Base-by-base conservation (phyloP, 345 rosid species). In the sweet orange (Citrus sinensis) region DNA sequence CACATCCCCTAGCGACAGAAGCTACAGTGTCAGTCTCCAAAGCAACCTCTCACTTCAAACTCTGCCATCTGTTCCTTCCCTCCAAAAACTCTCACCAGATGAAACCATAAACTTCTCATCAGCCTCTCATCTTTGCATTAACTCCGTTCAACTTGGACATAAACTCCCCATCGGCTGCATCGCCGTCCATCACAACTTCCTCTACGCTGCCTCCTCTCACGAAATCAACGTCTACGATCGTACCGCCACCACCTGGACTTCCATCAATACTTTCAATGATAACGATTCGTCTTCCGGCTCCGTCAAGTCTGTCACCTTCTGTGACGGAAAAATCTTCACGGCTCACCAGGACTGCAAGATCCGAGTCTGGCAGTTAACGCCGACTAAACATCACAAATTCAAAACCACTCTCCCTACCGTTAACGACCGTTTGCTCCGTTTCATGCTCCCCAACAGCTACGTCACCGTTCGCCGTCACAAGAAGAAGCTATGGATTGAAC, bases 321-420 rank as follows among this genome's bases (percentile, higher is more conserved):
- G 82, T 76, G 85, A 83, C 63, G 90, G 89, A 1, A 89, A 91
- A 76, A 75, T 93, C 78, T 86, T 92, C 82, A 88, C 98, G 1
- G 92, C 97, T 66, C 98, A 95, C 63, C 99, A 95, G 71, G 97
- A 95, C 84, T 82, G 91, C 49, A 90, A 91, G 80, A 91, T 95
- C 88, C 95, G 98, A 25, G 94, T 90, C 79, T 95, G 98, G 98
- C 86, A 87, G 69, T 16, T 86, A 62, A 80, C 90, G 69, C 73
- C 78, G 8, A 76, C 79, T 3, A 86, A 78, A 73, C 87, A 73
- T 67, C 91, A 93, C 79, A 85, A 78, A 71, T 77, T 86, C 71
- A 63, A 85, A 51, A 79, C 94, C 24, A 78, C 86, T 19, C 94
- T 95, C 11, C 99, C 99, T 3, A 92, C 98, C 0, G 65, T 88